Conservation (phyloP, 1,284 basidiomycete species). For the Sporisorium scitamineum region DNA sequence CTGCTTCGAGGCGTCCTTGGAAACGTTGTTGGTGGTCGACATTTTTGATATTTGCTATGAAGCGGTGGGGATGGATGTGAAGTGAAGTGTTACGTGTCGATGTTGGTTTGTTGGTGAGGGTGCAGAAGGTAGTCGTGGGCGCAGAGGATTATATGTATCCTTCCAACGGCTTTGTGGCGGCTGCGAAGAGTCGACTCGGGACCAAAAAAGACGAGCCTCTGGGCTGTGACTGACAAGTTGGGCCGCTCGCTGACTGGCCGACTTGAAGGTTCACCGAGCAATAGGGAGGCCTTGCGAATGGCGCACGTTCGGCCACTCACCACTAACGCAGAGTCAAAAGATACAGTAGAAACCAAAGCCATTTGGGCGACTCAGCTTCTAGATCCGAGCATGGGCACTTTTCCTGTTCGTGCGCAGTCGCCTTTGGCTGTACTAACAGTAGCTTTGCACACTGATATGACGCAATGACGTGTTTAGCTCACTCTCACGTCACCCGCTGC, state of each 20-base stretch:
- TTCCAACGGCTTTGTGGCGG: neutral
- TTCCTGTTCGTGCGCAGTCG: constrained; percentile 12
- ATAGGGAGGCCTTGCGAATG: too few species aligned
- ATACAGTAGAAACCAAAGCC: too few species aligned
- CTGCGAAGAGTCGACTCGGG: neutral
- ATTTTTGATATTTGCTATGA: constrained; percentile 16
- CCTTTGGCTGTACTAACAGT: constrained; percentile 15
- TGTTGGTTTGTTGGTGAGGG: neutral
- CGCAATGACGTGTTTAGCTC: constrained; percentile 34
- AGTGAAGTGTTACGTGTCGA: neutral
- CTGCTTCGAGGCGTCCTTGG: constrained; percentile 50
- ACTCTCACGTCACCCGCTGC: neutral
- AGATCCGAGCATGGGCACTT: neutral
- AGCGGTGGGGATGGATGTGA: neutral
- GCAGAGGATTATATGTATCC: constrained; percentile 8
- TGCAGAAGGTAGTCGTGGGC: neutral
- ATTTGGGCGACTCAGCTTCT: neutral
- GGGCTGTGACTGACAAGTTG: too few species aligned
- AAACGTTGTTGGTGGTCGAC: constrained; percentile 50
- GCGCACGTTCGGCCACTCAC: neutral
- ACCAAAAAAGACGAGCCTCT: too few species aligned
- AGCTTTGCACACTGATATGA: constrained; percentile 37
- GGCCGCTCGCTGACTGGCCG: too few species aligned
- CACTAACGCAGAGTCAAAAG: too few species aligned
- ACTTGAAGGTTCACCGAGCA: too few species aligned